Conservation (phyloP, 495 filamentous ascomycete species). For the Trypethelium eluteriae region DNA sequence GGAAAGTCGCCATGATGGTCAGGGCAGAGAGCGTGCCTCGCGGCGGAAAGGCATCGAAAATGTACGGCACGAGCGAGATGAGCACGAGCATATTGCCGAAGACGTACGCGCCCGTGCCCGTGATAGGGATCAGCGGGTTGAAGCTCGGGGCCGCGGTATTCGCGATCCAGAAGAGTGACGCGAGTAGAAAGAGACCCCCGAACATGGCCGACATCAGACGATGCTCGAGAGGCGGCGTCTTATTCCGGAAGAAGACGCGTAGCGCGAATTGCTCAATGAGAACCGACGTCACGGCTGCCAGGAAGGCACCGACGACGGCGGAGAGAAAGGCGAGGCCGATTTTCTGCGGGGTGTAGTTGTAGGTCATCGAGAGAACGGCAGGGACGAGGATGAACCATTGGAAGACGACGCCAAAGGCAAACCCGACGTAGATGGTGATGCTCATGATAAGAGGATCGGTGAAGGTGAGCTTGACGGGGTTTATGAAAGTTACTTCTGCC, state of each 20-base stretch:
- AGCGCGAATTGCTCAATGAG: slow-evolving; percentile 24
- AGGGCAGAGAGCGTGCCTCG: slow-evolving; percentile 29
- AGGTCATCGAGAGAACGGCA: slow-evolving; percentile 32
- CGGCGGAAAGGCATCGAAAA: slow-evolving; percentile 39
- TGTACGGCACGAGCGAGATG: slow-evolving; percentile 37
- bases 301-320: slow-evolving; percentile 21
- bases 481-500: slow-evolving; percentile 34
- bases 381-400: slow-evolving; percentile 41
- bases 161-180: slow-evolving; percentile 31
- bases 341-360: slow-evolving; percentile 33
- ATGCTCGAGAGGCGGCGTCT: slow-evolving; percentile 22
- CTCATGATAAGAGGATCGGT: slow-evolving; percentile 38
- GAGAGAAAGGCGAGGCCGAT: slow-evolving; percentile 37
- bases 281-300: slow-evolving; percentile 23
- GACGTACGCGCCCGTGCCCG: slow-evolving; percentile 26
- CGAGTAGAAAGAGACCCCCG: slow-evolving; percentile 18
- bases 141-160: slow-evolving; percentile 27
- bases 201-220: slow-evolving; percentile 29
- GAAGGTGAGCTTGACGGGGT: slow-evolving; percentile 34
- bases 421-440: slow-evolving; percentile 29
- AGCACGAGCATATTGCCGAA: slow-evolving; percentile 30
- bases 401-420: slow-evolving; percentile 38
- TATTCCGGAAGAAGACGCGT: slow-evolving; percentile 15
- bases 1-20: slow-evolving; percentile 24
- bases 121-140: slow-evolving; percentile 25